Evolutionary conservation across 148 eudicot genomes (phyloP), one percentile per base, ranked within the genome.

Genomic region (Bassia scoparia): DNA sequence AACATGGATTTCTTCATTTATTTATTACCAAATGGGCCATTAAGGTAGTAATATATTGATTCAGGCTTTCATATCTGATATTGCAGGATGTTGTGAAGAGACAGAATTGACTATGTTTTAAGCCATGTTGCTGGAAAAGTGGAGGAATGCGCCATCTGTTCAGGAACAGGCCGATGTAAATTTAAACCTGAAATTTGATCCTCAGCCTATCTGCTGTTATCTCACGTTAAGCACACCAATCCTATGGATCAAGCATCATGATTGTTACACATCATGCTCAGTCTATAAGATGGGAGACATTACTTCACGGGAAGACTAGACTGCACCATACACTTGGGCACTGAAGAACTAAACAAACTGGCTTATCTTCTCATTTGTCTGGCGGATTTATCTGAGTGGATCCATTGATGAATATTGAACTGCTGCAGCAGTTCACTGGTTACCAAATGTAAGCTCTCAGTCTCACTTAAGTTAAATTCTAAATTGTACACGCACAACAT

Each of bases 11-110:
- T n/a, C 30, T 30, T 2, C 11, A 20, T 3, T 37, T 6, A 35
- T 23, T 53, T 37, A 10, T 64, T 13, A 0, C 1, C 11, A 14
- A 64, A 18, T 10, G 50, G 21, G 15, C 16, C 20, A 24, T 18
- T 26, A 30, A 24, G 14, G 0, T 5, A 26, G 26, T n/a, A 9
- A 6, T 12, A 23, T 24, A 7, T 33, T 24, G 54, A 7, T 12
- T 27, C 49, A 23, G 2, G 38, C 20, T 30, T 58, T 21, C 24
- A 23, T 52, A 24, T 67, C 53, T 77, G 69, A 18, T 66, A 23
- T 75, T 79, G 72, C 87, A 91, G 93, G 96, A 95, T 84, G 93
- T 95, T 60, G 84, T 91, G 81, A 85, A 88, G 73, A n/a, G 97
- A 95, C 68, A 83, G 93, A 77, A 95, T 95, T 44, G 82, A 77